Evolutionary conservation across 345 rosid genomes (phyloP), one percentile per base, ranked within the genome.

Genomic region (Ricinus communis): DNA sequence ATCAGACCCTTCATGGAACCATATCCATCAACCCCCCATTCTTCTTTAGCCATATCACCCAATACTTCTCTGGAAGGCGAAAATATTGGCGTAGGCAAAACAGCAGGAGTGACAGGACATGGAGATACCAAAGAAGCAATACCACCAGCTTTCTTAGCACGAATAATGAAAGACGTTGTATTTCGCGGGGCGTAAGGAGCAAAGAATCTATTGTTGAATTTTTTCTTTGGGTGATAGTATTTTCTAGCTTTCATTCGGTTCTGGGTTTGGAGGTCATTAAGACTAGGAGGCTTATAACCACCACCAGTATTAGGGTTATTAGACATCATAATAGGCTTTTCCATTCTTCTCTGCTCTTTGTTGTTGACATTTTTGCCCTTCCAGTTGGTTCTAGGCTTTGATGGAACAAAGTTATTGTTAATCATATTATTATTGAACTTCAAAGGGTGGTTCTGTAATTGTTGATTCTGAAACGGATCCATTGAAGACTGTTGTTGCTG

Each of bases 11-110:
- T 95, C 99, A 95, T 95, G 7, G 98, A 90, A 15, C 99, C 99
- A 70, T 95, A 95, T n/a, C 99, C 99, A 80, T 95, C 97, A 68
- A 95, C 99, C 0, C 99, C 97, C 97, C 98, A 95, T 64, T 95
- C 96, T 77, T 95, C 98, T 81, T 93, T 92, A 0, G 98, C 99
- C 96, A 86, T 90, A 70, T 92, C 99, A 19, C 93, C 99, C 67
- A 95, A 74, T 0, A 92, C 90, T 86, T 95, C 99, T 77, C 93
- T 85, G 0, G 98, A 88, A 0, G 97, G 99, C 0, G 97, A 92
- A 33, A 92, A 89, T 57, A 88, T 86, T 0, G 98, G 99, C 0
- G 99, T 95, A 0, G 93, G 99, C 73, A 95, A 71, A 3, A 90
- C 93, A 0, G 99, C 88, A 0, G 98, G 98, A 0, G 99, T 95